Percentiles rank a stretch among this genome's conserved stretches.
phyloP scores from a whole-genome alignment of 1,284 basidiomycete genomes.

The Abortiporus biennis region DNA sequence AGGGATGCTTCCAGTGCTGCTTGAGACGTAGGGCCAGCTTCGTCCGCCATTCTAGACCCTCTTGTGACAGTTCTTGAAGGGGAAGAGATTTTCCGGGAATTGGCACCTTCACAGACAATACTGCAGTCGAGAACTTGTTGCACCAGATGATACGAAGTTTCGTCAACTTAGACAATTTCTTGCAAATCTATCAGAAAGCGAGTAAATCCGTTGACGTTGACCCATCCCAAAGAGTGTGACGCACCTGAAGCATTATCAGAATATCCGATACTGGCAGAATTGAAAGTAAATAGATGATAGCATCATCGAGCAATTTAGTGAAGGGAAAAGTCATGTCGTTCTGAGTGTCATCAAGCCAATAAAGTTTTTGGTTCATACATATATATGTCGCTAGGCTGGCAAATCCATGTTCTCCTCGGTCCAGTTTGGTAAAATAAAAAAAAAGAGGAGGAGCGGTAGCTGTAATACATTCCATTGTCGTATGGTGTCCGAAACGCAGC shows the following conservation, averaged over 20 bases:
- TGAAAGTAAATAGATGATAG: conserved; percentile 4
- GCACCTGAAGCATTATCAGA: conserved; percentile 5
- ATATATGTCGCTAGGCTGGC: no score
- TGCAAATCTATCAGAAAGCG: conserved; percentile 7
- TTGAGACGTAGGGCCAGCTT: conserved; percentile 3
- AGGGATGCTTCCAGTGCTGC: conserved; percentile 1
- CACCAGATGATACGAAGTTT: conserved; percentile 7
- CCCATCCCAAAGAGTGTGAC: neutral
- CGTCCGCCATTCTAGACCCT: conserved; percentile 8
- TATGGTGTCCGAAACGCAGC: no score
- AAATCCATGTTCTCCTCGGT: no score
- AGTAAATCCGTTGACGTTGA: neutral
- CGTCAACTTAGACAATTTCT: conserved; percentile 4
- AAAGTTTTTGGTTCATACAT: no score
- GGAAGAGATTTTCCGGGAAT: conserved; percentile 7
- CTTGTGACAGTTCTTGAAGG: conserved; percentile 1
- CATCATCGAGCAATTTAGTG: conserved; percentile 6
- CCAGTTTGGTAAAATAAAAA: no score
- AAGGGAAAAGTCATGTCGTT: neutral
- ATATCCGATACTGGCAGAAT: conserved; percentile 5
- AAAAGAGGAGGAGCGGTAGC: no score
- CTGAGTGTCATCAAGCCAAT: no score
- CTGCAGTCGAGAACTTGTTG: conserved; percentile 3
- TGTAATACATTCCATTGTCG: no score
- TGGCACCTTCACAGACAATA: conserved; percentile 4